Base-by-base conservation (phyloP, 2,329 filamentous ascomycete genomes). In the Didymella keratinophila region DNA sequence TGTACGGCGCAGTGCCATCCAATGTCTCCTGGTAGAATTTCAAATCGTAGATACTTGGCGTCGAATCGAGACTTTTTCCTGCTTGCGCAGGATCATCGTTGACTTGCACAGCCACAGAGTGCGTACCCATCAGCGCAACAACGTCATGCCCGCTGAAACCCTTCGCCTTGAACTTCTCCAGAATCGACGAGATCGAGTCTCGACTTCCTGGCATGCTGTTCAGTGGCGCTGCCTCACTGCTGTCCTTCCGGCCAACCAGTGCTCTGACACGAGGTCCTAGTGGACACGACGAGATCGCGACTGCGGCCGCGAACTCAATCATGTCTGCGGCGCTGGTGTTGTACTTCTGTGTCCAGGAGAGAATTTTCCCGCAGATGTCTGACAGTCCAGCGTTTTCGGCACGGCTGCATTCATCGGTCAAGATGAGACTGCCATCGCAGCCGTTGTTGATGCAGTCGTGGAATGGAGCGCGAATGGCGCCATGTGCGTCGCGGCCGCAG, bases 361-460 rank as follows among this genome's bases (percentile, higher is more conserved):
- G 65, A 1, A 80, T 71, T 49, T 76, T 73, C 3, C 62, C 60
- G n/a, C 76, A 78, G 32, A 82, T 80, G 2, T 70, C 70, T 45
- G 72, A 60, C 2, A 86, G 73, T 0, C 82, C 82, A 3, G 60
- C 65, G 63, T 86, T 76, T 39, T 78, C 73, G 0, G 63, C n/a
- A 10, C 77, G 69, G 21, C 62, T 58, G 52, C 69, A 75, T 51
- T 73, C 71, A 18, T 63, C 62, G 3, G 61, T 60, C 11, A 71
- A 56, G 30, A 71, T 66, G 11, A 72, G 58, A 34, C 63, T 67
- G 20, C 70, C 71, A 20, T 73, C 70, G 28, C 69, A 71, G 21
- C 62, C 69, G 18, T 65, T 66, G 59, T 66, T 70, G 63, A 71
- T 63, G 57, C 69, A 71, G 47, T 72, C 70, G 23, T 73, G 70